A percentile compares a stretch with the other conserved stretches of the same genome.
Conservation (phyloP, 2,329 filamentous ascomycete genomes). For the Cladobotryum mycophilum region DNA sequence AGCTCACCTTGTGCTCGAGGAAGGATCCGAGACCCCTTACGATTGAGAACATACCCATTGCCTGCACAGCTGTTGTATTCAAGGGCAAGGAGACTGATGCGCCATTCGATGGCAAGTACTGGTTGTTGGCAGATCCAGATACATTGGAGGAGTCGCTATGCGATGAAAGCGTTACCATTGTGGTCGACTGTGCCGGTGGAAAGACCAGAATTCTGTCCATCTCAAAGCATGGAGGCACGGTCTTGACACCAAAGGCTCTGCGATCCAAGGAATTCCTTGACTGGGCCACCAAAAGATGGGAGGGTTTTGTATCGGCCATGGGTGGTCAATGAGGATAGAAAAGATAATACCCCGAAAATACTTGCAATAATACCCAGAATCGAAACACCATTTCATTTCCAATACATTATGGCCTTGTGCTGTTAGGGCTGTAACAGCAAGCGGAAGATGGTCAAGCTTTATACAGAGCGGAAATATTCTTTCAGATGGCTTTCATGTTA, state of each 20-base stretch:
- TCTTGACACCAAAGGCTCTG: slow-evolving; percentile 56
- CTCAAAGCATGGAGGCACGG: slow-evolving; percentile 76
- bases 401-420: too few species aligned
- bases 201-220: slow-evolving; percentile 59
- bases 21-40: slow-evolving; percentile 49
- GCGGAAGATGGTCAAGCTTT: too few species aligned
- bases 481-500: slow-evolving; percentile 20
- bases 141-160: slow-evolving; percentile 82
- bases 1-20: slow-evolving; percentile 69
- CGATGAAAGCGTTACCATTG: slow-evolving; percentile 73
- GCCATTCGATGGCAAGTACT: slow-evolving; percentile 46
- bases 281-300: slow-evolving; percentile 30
- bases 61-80: slow-evolving; percentile 75
- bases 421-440: too few species aligned
- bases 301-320: slow-evolving; percentile 29
- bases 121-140: slow-evolving; percentile 85
- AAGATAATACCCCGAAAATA: background rate
- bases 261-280: slow-evolving; percentile 56
- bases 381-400: background rate
- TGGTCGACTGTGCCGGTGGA: slow-evolving; percentile 59
- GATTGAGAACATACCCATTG: slow-evolving; percentile 63
- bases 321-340: slow-evolving; percentile 7
- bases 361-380: background rate
- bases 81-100: slow-evolving; percentile 51
- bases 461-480: too few species aligned